Percentiles rank a stretch among this genome's conserved stretches.
These are phyloP conservation scores for Skeletonema grethae DNA, from an alignment of 108 stramenopile genomes.

Conservation along the genomic window DNA sequence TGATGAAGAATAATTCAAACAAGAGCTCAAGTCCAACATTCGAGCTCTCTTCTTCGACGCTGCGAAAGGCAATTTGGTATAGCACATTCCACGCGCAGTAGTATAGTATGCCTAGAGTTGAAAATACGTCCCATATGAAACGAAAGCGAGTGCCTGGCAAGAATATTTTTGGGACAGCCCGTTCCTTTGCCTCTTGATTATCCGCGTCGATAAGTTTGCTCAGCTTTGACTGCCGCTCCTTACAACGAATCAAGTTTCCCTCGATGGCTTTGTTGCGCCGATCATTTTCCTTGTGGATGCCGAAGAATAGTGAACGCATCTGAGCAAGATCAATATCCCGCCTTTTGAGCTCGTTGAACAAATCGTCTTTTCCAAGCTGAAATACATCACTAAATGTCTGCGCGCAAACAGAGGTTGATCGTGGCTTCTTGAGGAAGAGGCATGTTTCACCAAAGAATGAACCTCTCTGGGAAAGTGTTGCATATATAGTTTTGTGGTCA, in stretches of 20 bases:
- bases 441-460: constrained; percentile 66
- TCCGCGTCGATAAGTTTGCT: constrained; percentile 35
- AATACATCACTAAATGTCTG: constrained; percentile 53
- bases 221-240: constrained; percentile 32
- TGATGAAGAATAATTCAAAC: constrained; percentile 52
- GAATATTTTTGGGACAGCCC: constrained; percentile 12
- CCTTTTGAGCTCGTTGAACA: constrained; percentile 44
- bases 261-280: constrained; percentile 47
- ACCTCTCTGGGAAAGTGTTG: constrained; percentile 50
- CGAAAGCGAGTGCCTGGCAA: constrained; percentile 40
- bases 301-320: constrained; percentile 44
- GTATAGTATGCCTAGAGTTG: constrained; percentile 33
- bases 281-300: constrained; percentile 38
- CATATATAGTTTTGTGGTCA: constrained; percentile 46
- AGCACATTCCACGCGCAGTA: constrained; percentile 29
- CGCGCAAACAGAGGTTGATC: constrained; percentile 42
- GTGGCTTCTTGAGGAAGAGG: constrained; percentile 60
- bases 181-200: neutral
- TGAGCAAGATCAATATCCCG: constrained; percentile 38
- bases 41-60: constrained; percentile 4
- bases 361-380: constrained; percentile 32
- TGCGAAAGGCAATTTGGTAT: constrained; percentile 38
- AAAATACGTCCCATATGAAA: constrained; percentile 44
- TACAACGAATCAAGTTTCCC: constrained; percentile 33
- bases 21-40: constrained; percentile 23